phyloP scores from a whole-genome alignment of 2,329 filamentous ascomycete species.

The Phaeoacremonium minimum region DNA sequence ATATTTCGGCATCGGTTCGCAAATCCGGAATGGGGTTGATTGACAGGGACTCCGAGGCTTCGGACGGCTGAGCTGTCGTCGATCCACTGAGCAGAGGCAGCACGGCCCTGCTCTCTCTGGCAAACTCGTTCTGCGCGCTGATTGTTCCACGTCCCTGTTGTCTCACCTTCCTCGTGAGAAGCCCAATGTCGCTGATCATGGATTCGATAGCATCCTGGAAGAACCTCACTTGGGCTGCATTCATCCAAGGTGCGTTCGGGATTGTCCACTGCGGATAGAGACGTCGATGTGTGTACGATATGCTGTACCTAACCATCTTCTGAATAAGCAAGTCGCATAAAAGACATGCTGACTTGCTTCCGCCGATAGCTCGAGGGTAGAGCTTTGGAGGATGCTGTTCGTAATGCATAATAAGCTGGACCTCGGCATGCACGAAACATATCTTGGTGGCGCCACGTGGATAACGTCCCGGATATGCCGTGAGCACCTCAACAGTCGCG shows the following conservation, averaged over 20 bases:
- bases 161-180: not conserved
- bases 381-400: not conserved
- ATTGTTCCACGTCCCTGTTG: not conserved
- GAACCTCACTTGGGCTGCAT: not conserved
- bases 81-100: not conserved
- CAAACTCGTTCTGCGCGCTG: too few species aligned
- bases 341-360: conserved; percentile 5
- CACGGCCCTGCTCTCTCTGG: not conserved
- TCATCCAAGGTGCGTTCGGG: not conserved
- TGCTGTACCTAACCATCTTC: not conserved
- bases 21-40: not conserved
- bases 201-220: not conserved
- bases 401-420: conserved; percentile 4
- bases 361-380: conserved; percentile 2
- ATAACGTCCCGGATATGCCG: not conserved
- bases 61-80: not conserved
- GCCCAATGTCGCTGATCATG: not conserved
- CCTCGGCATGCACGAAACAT: conserved; percentile 3
- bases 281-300: conserved; percentile 1
- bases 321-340: conserved; percentile 3
- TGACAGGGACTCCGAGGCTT: conserved; percentile 1
- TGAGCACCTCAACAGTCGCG: not conserved
- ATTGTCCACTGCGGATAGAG: conserved; percentile 3
- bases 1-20: not conserved
- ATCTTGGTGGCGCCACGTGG: not conserved